phyloP scores from a whole-genome alignment of 495 filamentous ascomycete species.

The Annulohypoxylon nitens region DNA sequence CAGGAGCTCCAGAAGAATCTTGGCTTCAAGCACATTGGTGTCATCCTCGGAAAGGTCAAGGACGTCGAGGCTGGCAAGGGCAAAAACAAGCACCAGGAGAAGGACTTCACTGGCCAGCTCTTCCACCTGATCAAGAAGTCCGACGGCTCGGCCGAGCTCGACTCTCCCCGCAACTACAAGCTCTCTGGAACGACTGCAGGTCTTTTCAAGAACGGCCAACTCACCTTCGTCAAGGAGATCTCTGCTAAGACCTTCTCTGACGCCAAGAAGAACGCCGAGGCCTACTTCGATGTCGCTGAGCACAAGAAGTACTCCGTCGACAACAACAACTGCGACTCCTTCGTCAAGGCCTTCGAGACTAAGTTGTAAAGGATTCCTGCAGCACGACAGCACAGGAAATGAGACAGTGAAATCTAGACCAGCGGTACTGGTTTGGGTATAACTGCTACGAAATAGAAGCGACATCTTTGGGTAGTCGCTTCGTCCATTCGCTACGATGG shows the following conservation, averaged over 20 bases:
- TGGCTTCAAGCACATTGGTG: slow-evolving; percentile 7
- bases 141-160: background rate
- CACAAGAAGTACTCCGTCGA: background rate
- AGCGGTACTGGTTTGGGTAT: background rate
- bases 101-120: slow-evolving; percentile 7
- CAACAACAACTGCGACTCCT: slow-evolving; percentile 3
- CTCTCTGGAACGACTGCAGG: background rate
- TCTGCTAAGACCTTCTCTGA: background rate
- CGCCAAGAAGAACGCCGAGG: background rate
- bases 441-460: background rate
- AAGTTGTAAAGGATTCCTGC: background rate
- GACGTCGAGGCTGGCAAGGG: slow-evolving; percentile 1
- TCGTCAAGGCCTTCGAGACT: background rate
- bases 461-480: background rate
- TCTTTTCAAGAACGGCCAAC: slow-evolving; percentile 2
- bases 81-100: background rate
- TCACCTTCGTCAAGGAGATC: slow-evolving; percentile 2
- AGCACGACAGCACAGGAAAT: background rate
- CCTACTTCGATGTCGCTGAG: background rate
- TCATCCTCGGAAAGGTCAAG: background rate
- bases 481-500: background rate
- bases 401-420: background rate
- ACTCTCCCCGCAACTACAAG: background rate
- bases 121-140: slow-evolving; percentile 2
- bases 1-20: background rate